These are phyloP conservation scores for Trypanosoma avium DNA, from an alignment of 208 protist genomes.

Conservation along the genomic window DNA sequence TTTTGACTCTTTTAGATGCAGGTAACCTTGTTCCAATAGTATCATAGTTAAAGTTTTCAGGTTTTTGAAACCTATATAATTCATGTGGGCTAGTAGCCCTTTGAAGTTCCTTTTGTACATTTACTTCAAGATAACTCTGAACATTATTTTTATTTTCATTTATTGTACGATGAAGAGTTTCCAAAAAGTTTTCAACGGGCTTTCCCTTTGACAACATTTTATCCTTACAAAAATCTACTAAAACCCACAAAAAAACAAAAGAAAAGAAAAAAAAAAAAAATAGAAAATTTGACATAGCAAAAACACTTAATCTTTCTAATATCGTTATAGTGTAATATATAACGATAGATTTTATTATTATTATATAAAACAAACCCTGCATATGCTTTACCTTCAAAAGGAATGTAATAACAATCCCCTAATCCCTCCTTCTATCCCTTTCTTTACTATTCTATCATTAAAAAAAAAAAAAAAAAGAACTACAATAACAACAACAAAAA, in stretches of 20 bases:
- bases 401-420: too few relatives aligned
- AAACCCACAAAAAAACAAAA: slow-evolving; percentile 13
- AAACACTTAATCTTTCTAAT: background rate
- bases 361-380: too few relatives aligned
- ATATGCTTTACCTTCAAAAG: too few relatives aligned
- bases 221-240: slow-evolving; percentile 18
- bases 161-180: slow-evolving; percentile 10
- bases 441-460: too few relatives aligned
- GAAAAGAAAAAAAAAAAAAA: slow-evolving; percentile 17
- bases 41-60: slow-evolving; percentile 61
- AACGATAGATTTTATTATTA: too few relatives aligned
- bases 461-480: slow-evolving; percentile 18
- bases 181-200: slow-evolving; percentile 15
- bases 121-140: slow-evolving; percentile 58
- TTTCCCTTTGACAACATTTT: slow-evolving; percentile 27
- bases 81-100: slow-evolving; percentile 43
- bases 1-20: slow-evolving; percentile 19
- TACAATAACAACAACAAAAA: too few relatives aligned
- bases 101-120: slow-evolving; percentile 77
- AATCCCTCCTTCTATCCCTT: too few relatives aligned
- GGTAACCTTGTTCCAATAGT: background rate
- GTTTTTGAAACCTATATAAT: slow-evolving; percentile 84
- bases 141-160: slow-evolving; percentile 31
- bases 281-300: background rate
- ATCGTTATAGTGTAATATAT: too few relatives aligned